These are phyloP conservation scores for Alternaria sp. DNA, from an alignment of 2,329 filamentous ascomycete species.

Conservation along the genomic window DNA sequence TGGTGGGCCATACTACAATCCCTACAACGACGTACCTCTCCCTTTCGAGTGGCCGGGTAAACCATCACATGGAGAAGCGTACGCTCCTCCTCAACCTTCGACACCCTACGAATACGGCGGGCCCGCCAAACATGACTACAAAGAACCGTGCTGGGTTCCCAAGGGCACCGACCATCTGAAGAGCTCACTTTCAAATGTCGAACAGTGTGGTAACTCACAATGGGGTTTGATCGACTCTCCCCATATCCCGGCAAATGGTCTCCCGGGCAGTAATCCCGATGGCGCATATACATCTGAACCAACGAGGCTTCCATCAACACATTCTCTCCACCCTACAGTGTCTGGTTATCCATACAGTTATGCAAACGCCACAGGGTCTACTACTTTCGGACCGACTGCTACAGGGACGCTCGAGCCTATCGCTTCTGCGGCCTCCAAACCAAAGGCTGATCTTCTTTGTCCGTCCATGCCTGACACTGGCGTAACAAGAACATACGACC, in stretches of 20 bases:
- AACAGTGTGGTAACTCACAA: slow-evolving; percentile 36
- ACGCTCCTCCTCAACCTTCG: slow-evolving; percentile 25
- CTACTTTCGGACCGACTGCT: slow-evolving; percentile 1
- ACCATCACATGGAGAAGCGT: slow-evolving; percentile 25
- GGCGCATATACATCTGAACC: background rate
- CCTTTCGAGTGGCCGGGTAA: slow-evolving; percentile 36
- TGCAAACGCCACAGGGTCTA: slow-evolving; percentile 11
- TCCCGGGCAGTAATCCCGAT: slow-evolving; percentile 18
- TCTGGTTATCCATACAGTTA: slow-evolving; percentile 10
- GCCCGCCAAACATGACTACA: slow-evolving; percentile 21
- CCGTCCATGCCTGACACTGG: slow-evolving; percentile 42
- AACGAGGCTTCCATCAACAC: background rate
- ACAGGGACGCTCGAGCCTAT: background rate
- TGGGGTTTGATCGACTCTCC: slow-evolving; percentile 39
- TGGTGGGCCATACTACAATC: slow-evolving; percentile 39
- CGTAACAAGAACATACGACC: slow-evolving; percentile 39
- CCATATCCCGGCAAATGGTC: slow-evolving; percentile 27
- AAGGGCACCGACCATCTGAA: slow-evolving; percentile 27
- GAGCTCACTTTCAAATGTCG: slow-evolving; percentile 25
- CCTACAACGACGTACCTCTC: slow-evolving; percentile 35
- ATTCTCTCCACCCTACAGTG: slow-evolving; percentile 12
- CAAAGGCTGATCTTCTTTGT: slow-evolving; percentile 18
- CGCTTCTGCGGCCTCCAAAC: slow-evolving; percentile 5
- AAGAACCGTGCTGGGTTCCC: slow-evolving; percentile 36
- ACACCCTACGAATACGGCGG: slow-evolving; percentile 34